Evolutionary conservation across 2,329 filamentous ascomycete genomes (phyloP).

Genomic region (Monilinia fructigena): DNA sequence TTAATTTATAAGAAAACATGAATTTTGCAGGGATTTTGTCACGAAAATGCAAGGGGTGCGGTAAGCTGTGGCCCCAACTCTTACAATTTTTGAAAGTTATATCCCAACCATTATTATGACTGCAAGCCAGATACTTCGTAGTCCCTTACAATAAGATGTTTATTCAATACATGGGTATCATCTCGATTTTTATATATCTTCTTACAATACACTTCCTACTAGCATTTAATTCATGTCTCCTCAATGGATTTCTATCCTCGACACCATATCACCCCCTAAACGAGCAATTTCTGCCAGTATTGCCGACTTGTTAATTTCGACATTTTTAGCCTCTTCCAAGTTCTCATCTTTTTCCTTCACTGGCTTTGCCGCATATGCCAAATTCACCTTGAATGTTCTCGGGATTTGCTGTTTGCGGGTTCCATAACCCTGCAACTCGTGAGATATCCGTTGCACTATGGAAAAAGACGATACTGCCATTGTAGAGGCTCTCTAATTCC

Average conservation of each 20-base stretch:
- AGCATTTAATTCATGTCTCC: background rate
- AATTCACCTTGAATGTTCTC: slow-evolving; percentile 66
- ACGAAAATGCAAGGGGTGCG: no score
- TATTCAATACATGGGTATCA: slow-evolving; percentile 18
- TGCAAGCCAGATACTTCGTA: background rate
- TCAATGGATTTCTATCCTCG: slow-evolving; percentile 55
- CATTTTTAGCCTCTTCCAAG: slow-evolving; percentile 47
- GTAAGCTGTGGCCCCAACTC: no score
- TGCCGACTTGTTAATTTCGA: slow-evolving; percentile 64
- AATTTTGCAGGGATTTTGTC: no score
- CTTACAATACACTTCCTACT: background rate
- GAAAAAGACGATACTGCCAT: slow-evolving; percentile 75
- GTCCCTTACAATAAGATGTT: background rate
- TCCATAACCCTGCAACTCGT: slow-evolving; percentile 64
- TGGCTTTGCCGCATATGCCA: slow-evolving; percentile 63
- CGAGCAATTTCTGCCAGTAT: slow-evolving; percentile 72
- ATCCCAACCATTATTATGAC: background rate
- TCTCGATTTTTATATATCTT: background rate
- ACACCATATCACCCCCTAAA: slow-evolving; percentile 65
- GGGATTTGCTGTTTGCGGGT: slow-evolving; percentile 47
- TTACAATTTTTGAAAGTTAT: background rate
- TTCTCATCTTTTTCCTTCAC: slow-evolving; percentile 30
- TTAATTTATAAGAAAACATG: no score
- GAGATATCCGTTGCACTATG: slow-evolving; percentile 59
- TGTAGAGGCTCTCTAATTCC: slow-evolving; percentile 67